Percentiles rank a stretch among this genome's conserved stretches.
These are phyloP conservation scores for Colletotrichum sp. DNA, from an alignment of 2,329 filamentous ascomycete genomes.

Conservation along the genomic window DNA sequence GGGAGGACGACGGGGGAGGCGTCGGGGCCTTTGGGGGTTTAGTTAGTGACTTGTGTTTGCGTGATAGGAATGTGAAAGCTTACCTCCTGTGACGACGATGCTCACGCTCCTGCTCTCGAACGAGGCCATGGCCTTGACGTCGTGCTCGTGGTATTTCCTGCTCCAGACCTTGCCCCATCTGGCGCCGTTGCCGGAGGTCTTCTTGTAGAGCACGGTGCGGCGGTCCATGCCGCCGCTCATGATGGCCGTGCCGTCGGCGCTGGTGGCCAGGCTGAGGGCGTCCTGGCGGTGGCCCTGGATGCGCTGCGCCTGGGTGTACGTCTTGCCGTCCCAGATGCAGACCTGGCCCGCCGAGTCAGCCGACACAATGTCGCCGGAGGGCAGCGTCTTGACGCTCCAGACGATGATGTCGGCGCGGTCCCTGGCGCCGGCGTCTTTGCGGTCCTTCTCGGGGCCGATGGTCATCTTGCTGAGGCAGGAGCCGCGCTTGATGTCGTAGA, in stretches of 20 bases:
- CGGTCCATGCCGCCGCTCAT: conserved; percentile 93
- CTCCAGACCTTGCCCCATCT: conserved; percentile 89
- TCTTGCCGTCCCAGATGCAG: conserved; percentile 91
- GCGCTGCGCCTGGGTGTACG: conserved; percentile 85
- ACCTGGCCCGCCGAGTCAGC: conserved; percentile 95
- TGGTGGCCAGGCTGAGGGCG: conserved; percentile 85
- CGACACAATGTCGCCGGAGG: conserved; percentile 88
- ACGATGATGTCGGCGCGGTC: conserved; percentile 87
- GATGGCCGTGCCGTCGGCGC: conserved; percentile 79
- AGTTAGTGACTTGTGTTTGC: background rate
- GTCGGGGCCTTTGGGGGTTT: conserved; percentile 70
- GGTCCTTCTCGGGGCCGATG: conserved; percentile 69
- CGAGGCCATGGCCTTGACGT: conserved; percentile 92
- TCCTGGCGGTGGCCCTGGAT: conserved; percentile 89
- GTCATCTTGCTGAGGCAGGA: conserved; percentile 82
- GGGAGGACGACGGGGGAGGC: conserved; percentile 83
- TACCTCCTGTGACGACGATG: conserved; percentile 90
- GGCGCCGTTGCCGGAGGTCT: conserved; percentile 60
- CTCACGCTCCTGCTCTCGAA: conserved; percentile 87
- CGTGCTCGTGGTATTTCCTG: conserved; percentile 86
- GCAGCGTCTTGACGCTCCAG: conserved; percentile 90
- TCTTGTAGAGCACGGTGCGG: conserved; percentile 82
- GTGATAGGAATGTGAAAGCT: too few relatives aligned
- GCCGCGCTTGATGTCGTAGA: conserved; percentile 85
- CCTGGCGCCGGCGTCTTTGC: conserved; percentile 53